These are phyloP conservation scores for Yarrowia galli DNA, from an alignment of 1,139 yeast genomes.

Conservation along the genomic window DNA sequence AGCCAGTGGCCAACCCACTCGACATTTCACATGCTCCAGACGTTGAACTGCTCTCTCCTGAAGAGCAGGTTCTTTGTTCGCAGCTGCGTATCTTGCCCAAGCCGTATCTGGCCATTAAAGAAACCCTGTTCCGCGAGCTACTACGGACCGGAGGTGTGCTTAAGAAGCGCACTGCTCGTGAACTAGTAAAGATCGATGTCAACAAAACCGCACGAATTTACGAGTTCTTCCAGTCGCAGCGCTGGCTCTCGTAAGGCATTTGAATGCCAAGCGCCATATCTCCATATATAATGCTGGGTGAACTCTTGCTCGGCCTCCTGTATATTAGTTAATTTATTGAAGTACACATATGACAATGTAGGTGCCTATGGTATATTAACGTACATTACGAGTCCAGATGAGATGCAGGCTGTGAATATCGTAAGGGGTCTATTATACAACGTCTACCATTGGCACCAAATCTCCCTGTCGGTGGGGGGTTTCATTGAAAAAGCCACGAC, in stretches of 20 bases:
- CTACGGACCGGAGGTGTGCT: slow-evolving; percentile 82
- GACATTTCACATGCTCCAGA: slow-evolving; percentile 89
- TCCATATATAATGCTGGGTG: slow-evolving; percentile 15
- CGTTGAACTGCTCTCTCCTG: slow-evolving; percentile 78
- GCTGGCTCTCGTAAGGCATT: slow-evolving; percentile 63
- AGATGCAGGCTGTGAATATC: no score
- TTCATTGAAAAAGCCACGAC: no score
- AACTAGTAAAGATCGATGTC: slow-evolving; percentile 81
- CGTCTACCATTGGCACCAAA: no score
- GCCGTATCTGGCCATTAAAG: slow-evolving; percentile 92
- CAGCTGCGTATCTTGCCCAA: slow-evolving; percentile 87
- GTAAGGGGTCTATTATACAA: no score
- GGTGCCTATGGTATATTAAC: no score
- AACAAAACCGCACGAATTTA: slow-evolving; percentile 85
- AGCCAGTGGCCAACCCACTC: slow-evolving; percentile 48
- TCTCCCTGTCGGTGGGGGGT: no score
- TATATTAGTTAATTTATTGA: slow-evolving; percentile 32
- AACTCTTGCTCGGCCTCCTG: neutral
- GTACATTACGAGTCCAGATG: no score
- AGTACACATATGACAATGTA: neutral
- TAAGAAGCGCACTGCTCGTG: slow-evolving; percentile 84
- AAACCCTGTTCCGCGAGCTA: slow-evolving; percentile 87
- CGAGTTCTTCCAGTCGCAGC: slow-evolving; percentile 90
- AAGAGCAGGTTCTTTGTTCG: slow-evolving; percentile 85
- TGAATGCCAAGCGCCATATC: neutral